Conservation (phyloP, 2,329 filamentous ascomycete genomes). For the Fusarium kyushuense region DNA sequence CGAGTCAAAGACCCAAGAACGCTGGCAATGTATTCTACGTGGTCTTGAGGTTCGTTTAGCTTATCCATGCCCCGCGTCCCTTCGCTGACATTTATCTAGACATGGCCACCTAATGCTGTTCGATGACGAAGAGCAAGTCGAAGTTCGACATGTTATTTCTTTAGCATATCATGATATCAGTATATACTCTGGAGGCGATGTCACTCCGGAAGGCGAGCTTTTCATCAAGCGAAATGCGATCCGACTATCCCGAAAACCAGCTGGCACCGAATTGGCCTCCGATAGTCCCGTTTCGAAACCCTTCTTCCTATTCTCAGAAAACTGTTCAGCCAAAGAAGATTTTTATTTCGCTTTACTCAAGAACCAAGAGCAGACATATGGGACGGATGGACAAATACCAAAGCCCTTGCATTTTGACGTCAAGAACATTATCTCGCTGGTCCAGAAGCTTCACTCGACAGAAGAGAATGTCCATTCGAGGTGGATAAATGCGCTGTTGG, state of each 20-base stretch:
- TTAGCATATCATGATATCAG: slow-evolving; percentile 87
- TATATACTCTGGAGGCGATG: slow-evolving; percentile 82
- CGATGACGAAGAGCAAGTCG: slow-evolving; percentile 93
- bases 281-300: slow-evolving; percentile 76
- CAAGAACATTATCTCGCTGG: slow-evolving; percentile 87
- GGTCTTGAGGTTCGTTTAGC: slow-evolving; percentile 72
- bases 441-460: slow-evolving; percentile 90
- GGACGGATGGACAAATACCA: slow-evolving; percentile 68
- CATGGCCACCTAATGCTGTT: slow-evolving; percentile 98
- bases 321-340: slow-evolving; percentile 96
- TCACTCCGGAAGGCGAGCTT: slow-evolving; percentile 89
- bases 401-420: slow-evolving; percentile 82
- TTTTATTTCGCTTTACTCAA: slow-evolving; percentile 94
- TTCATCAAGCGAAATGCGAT: slow-evolving; percentile 96
- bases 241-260: slow-evolving; percentile 75
- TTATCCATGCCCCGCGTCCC: slow-evolving; percentile 3
- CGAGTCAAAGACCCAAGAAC: slow-evolving; percentile 68
- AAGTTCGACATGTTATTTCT: slow-evolving; percentile 96
- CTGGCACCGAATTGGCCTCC: slow-evolving; percentile 65
- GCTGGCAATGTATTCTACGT: slow-evolving; percentile 94
- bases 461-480: slow-evolving; percentile 91
- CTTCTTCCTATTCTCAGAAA: slow-evolving; percentile 95
- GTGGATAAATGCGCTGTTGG: slow-evolving; percentile 93
- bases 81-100: slow-evolving; percentile 57
- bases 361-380: slow-evolving; percentile 79